Conservation (phyloP, 176 grass and related monocot genomes). For the Pontederia crassipes region DNA sequence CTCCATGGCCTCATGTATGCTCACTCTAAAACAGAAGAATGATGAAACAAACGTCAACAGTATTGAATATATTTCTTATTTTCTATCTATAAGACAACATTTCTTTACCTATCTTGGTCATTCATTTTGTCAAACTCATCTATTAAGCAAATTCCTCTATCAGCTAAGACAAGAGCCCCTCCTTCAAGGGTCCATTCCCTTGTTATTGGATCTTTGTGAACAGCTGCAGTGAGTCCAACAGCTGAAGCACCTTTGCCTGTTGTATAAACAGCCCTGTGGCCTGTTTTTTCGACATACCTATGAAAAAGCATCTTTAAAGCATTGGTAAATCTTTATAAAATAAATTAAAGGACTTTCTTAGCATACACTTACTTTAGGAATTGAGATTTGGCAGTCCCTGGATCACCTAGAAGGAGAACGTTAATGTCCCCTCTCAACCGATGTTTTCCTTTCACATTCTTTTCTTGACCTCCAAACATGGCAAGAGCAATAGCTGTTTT, state of each 20-base stretch:
- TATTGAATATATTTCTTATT: constrained; percentile 9
- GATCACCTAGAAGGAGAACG: constrained; percentile 88
- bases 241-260: constrained; percentile 98
- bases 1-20: constrained; percentile 99
- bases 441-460: constrained; percentile 90
- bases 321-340: not conserved
- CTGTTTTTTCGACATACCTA: constrained; percentile 98
- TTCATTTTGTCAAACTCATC: constrained; percentile 99
- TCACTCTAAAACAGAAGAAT: constrained; percentile 45
- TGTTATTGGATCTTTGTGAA: constrained; percentile 98
- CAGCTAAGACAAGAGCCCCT: constrained; percentile 89
- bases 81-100: not conserved
- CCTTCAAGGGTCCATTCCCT: constrained; percentile 98
- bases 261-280: constrained; percentile 93
- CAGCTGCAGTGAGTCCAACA: constrained; percentile 87
- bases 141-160: constrained; percentile 96
- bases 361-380: constrained; percentile 79
- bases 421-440: constrained; percentile 93
- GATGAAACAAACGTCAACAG: not conserved
- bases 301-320: constrained; percentile 2
- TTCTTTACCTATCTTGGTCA: constrained; percentile 85
- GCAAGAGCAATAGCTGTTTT: constrained; percentile 88
- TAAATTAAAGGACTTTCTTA: not conserved
- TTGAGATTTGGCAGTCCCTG: constrained; percentile 97
- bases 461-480: constrained; percentile 95